Percentiles rank a stretch among this genome's conserved stretches.
Conservation (phyloP, 192 early-diverging fungal genomes). For the Geranomyces michiganensis region DNA sequence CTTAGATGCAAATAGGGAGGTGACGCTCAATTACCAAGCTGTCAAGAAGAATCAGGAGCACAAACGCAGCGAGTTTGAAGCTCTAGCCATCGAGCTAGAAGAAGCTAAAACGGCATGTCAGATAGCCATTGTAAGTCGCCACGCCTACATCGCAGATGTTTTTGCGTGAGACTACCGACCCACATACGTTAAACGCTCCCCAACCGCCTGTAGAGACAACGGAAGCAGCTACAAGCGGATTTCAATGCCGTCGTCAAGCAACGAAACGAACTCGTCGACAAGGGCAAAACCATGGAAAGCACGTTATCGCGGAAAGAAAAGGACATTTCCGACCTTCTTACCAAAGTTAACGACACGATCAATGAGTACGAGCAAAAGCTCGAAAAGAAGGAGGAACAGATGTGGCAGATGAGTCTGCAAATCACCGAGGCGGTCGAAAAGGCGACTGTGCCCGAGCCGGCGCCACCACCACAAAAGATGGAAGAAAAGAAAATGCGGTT, state of each 20-base stretch:
- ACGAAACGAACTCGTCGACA: constrained; percentile 52
- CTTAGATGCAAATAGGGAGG: constrained; percentile 59
- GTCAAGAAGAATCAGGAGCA: constrained; percentile 62
- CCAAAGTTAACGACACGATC: constrained; percentile 61
- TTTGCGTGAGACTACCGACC: constrained; percentile 1
- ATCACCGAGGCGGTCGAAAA: constrained; percentile 50
- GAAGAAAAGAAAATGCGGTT: background rate
- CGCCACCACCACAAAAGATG: constrained; percentile 6
- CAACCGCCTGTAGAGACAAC: constrained; percentile 43
- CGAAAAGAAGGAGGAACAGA: constrained; percentile 61
- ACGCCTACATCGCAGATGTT: too few species aligned
- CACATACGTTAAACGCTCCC: background rate
- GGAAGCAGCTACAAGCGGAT: constrained; percentile 51
- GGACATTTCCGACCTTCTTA: constrained; percentile 57
- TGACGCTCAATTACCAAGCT: constrained; percentile 55
- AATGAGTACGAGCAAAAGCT: constrained; percentile 59
- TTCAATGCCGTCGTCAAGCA: constrained; percentile 44
- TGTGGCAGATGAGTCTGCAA: constrained; percentile 62
- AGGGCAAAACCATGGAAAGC: constrained; percentile 49
- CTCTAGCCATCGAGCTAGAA: constrained; percentile 53
- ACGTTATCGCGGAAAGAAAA: constrained; percentile 52
- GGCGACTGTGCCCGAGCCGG: constrained; percentile 20
- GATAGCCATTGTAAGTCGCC: constrained; percentile 45
- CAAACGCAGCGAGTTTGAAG: constrained; percentile 56
- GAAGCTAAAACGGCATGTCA: constrained; percentile 64